Conservation (phyloP, 2,329 filamentous ascomycete genomes). For the Pyrenophora tritici-repentis region DNA sequence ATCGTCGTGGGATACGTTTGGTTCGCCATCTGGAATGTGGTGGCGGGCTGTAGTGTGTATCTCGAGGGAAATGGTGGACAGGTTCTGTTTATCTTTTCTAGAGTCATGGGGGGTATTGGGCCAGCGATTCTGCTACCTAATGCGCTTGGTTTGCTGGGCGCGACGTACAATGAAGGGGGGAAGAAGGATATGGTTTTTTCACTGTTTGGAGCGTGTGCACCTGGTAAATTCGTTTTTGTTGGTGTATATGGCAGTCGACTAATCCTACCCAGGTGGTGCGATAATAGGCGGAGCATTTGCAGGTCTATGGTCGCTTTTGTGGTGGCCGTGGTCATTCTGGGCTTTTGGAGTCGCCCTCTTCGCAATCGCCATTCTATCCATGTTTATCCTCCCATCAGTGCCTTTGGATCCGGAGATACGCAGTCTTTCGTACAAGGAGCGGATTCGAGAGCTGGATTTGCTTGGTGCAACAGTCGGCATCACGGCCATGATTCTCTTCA, state of each 20-base stretch:
- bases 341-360: constrained; percentile 48
- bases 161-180: constrained; percentile 60
- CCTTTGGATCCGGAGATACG: constrained; percentile 24
- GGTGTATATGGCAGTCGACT: not conserved
- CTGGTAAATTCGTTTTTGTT: constrained; percentile 28
- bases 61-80: constrained; percentile 27
- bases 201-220: constrained; percentile 56
- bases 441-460: constrained; percentile 48
- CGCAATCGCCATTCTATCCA: constrained; percentile 44
- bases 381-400: constrained; percentile 49
- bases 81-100: constrained; percentile 46
- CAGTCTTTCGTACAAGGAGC: constrained; percentile 22
- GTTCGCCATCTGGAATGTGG: constrained; percentile 55
- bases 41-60: constrained; percentile 53
- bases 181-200: constrained; percentile 66
- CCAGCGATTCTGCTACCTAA: constrained; percentile 68
- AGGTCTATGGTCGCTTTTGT: constrained; percentile 50
- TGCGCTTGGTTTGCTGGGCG: constrained; percentile 65
- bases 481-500: constrained; percentile 62
- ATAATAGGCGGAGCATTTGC: constrained; percentile 50
- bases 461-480: constrained; percentile 58
- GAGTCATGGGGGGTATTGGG: constrained; percentile 58
- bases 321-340: constrained; percentile 62
- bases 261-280: constrained; percentile 39
- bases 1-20: constrained; percentile 57